Base-by-base conservation (phyloP, 1,284 basidiomycete genomes). In the Trichosporon faecale region DNA sequence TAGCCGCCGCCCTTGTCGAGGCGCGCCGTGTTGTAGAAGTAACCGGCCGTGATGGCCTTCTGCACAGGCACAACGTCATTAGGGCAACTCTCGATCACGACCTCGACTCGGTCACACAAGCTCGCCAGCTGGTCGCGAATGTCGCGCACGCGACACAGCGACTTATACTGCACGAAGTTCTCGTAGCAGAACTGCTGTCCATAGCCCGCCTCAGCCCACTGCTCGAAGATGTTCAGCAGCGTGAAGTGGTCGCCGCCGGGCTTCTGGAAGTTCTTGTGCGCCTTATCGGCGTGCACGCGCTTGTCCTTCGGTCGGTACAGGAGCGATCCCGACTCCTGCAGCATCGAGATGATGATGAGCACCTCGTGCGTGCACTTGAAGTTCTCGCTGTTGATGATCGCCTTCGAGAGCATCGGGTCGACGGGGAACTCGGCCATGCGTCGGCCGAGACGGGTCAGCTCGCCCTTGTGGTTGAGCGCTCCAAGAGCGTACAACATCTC, bases 401-500 rank as follows among this genome's bases (percentile, higher is more conserved):
- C 90, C 83, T 98, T 98, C 52, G 92, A 94, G 76, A 99, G 85
- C 91, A 98, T 98, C 2, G 97, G 97, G 78, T 99, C 97, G 46
- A 98, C 93, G 5, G 96, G 96, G 84, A 99, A 99, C 82, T 99
- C 97, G 4, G 96, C 96, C 97, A 99, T 99, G 64, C 95, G 86
- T 68, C 97, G 87, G 0, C 97, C 97, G 27, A 99, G 87, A 80
- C 98, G 95, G 12, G 97, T 99, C 73, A 99, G 84, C 82, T 99
- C 95, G 14, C 97, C 97, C 71, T 92, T 87, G 82, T 99, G 95
- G 81, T 99, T 98, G 74, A 99, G 86, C 0, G 96, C 95, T 23
- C 96, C 97, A 0, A 99, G 86, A 0, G 95, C 96, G 83, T 99
- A 99, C 0, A 99, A 85, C 73, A 98, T 84, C 82, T 98, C 95